A percentile compares a stretch with the other conserved stretches of the same genome.
These are phyloP conservation scores for Macadamia integrifolia DNA, from an alignment of 164 flowering plant genomes.

Conservation along the genomic window DNA sequence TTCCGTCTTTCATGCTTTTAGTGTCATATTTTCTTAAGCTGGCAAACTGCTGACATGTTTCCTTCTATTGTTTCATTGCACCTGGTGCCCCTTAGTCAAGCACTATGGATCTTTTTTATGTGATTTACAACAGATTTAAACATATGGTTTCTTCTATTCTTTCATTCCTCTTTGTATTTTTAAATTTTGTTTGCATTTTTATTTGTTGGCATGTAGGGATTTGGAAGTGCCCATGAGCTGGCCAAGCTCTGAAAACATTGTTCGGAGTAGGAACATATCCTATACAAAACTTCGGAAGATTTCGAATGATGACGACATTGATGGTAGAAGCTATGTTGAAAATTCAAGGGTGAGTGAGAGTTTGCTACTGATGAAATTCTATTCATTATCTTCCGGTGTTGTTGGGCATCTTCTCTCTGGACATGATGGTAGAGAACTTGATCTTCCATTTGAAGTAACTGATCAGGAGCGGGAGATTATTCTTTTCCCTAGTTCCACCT, in stretches of 20 bases:
- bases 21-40: too few relatives aligned
- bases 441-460: constrained; percentile 20
- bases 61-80: too few relatives aligned
- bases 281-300: neutral
- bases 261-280: neutral
- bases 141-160: neutral
- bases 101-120: too few relatives aligned
- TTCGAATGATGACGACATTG: neutral
- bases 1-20: too few relatives aligned
- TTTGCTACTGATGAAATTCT: constrained; percentile 22
- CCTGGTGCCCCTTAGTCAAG: too few relatives aligned
- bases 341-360: constrained; percentile 14
- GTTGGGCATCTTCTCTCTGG: constrained; percentile 16
- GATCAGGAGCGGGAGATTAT: constrained; percentile 18
- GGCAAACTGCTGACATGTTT: too few relatives aligned
- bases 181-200: neutral
- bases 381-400: constrained; percentile 16
- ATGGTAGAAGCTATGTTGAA: neutral
- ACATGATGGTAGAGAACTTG: constrained; percentile 13
- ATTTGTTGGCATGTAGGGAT: neutral
- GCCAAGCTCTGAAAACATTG: neutral
- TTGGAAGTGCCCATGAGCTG: neutral
- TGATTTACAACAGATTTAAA: too few relatives aligned
- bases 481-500: constrained; percentile 12
- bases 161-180: neutral